A percentile compares a stretch with the other conserved stretches of the same genome.
Evolutionary conservation across 805 yeast species (phyloP).

Genomic region (Candida ulmi): DNA sequence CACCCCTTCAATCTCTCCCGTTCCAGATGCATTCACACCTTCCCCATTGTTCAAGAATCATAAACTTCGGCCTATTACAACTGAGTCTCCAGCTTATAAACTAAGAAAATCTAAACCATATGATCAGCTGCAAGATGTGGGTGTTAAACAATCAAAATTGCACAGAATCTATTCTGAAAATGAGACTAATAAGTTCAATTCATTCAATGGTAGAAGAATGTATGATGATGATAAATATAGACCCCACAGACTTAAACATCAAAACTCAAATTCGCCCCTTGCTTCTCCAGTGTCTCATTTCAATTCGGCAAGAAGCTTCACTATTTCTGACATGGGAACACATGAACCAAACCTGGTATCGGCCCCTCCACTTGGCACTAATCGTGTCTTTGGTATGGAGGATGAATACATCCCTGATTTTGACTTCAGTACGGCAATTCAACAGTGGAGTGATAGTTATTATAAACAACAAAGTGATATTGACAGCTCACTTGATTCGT

Average conservation of each 20-base stretch:
- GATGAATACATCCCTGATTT: conserved; percentile 77
- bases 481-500: conserved; percentile 13
- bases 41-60: neutral
- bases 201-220: conserved; percentile 46
- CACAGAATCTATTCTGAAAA: conserved; percentile 60
- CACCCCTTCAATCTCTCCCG: neutral
- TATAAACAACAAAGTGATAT: conserved; percentile 10
- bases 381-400: conserved; percentile 41
- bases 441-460: conserved; percentile 38
- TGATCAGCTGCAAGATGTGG: conserved; percentile 17
- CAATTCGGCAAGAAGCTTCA: conserved; percentile 9
- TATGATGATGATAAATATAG: conserved; percentile 49
- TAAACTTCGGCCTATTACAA: conserved; percentile 4
- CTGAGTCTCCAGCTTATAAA: conserved; percentile 7
- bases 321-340: conserved; percentile 14
- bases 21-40: neutral
- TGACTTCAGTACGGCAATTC: conserved; percentile 45
- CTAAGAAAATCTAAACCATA: conserved; percentile 19
- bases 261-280: conserved; percentile 2
- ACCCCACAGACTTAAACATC: conserved; percentile 25
- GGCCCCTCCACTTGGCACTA: neutral
- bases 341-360: conserved; percentile 3
- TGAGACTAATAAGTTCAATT: conserved; percentile 56
- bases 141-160: conserved; percentile 25
- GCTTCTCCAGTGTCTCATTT: conserved; percentile 3